Evolutionary conservation across 2,329 filamentous ascomycete species (phyloP).

Genomic region (Cylindrodendrum hubeiense): DNA sequence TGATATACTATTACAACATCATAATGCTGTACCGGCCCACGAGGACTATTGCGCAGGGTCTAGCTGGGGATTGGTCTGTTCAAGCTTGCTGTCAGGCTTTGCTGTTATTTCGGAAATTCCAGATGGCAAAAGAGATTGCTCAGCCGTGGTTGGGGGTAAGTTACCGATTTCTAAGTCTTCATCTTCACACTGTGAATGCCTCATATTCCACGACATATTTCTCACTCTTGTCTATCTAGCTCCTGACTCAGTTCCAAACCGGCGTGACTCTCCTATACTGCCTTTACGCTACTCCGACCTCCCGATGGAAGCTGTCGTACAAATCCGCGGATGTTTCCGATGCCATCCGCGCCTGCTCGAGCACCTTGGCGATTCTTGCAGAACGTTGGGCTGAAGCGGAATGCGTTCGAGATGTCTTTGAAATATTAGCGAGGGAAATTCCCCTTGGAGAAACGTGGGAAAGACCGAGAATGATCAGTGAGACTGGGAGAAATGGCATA

Average conservation of each 20-base stretch:
- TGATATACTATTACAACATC: conserved; percentile 27
- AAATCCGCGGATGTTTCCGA: conserved; percentile 19
- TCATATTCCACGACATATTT: neutral
- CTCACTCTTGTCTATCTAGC: neutral
- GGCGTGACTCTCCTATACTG: conserved; percentile 23
- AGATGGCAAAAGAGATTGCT: conserved; percentile 18
- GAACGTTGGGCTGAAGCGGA: conserved; percentile 20
- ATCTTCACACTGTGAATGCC: neutral
- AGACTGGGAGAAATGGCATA: neutral
- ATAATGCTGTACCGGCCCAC: conserved; percentile 20
- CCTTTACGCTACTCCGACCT: conserved; percentile 14
- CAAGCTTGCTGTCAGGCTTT: conserved; percentile 20
- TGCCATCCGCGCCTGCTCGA: conserved; percentile 23
- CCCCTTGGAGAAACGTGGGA: conserved; percentile 13
- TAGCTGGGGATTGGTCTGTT: conserved; percentile 16
- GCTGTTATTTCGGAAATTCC: conserved; percentile 19
- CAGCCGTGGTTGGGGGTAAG: conserved; percentile 23
- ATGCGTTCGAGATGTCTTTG: conserved; percentile 19
- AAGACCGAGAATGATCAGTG: conserved; percentile 3
- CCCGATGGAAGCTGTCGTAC: conserved; percentile 7
- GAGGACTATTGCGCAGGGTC: neutral
- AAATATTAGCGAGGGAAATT: conserved; percentile 15
- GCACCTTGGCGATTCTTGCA: conserved; percentile 21
- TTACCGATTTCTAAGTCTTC: neutral
- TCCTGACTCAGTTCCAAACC: conserved; percentile 20